Evolutionary conservation across 768 basidiomycete species (phyloP).

Genomic region (Tulasnella sp.): DNA sequence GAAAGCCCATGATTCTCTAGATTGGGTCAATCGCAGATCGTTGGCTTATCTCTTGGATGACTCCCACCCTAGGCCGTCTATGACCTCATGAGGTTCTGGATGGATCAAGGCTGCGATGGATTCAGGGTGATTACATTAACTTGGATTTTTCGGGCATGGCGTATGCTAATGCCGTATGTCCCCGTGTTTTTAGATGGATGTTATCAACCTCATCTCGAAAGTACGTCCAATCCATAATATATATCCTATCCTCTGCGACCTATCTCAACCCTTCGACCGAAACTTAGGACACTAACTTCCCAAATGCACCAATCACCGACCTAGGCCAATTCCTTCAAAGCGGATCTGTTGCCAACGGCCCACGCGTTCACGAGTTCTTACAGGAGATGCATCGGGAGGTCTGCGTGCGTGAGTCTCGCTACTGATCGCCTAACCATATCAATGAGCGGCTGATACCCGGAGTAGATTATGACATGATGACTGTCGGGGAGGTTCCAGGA

Average conservation of each 20-base stretch:
- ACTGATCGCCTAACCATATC: slow-evolving; percentile 15
- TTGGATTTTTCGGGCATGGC: neutral
- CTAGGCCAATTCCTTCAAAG: slow-evolving; percentile 23
- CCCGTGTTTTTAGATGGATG: slow-evolving; percentile 42
- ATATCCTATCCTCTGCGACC: too few species aligned
- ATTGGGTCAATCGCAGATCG: too few species aligned
- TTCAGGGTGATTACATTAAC: slow-evolving; percentile 43
- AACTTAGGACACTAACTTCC: slow-evolving; percentile 35
- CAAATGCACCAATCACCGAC: slow-evolving; percentile 51
- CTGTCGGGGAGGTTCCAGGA: slow-evolving; percentile 48
- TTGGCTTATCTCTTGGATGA: too few species aligned
- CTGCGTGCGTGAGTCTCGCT: slow-evolving; percentile 38
- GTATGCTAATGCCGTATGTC: neutral
- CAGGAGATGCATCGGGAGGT: slow-evolving; percentile 55
- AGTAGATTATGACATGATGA: slow-evolving; percentile 46
- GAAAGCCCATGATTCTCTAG: too few species aligned
- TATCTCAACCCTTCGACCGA: too few species aligned
- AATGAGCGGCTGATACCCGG: neutral
- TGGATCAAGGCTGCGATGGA: slow-evolving; percentile 62
- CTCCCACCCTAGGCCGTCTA: slow-evolving; percentile 34
- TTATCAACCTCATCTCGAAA: slow-evolving; percentile 60
- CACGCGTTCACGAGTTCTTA: slow-evolving; percentile 54
- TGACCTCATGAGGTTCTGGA: slow-evolving; percentile 61
- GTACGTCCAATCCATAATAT: too few species aligned
- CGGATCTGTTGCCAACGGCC: slow-evolving; percentile 30